These are phyloP conservation scores for Diversispora epigaea DNA, from an alignment of 192 early-diverging fungal genomes.

Conservation along the genomic window DNA sequence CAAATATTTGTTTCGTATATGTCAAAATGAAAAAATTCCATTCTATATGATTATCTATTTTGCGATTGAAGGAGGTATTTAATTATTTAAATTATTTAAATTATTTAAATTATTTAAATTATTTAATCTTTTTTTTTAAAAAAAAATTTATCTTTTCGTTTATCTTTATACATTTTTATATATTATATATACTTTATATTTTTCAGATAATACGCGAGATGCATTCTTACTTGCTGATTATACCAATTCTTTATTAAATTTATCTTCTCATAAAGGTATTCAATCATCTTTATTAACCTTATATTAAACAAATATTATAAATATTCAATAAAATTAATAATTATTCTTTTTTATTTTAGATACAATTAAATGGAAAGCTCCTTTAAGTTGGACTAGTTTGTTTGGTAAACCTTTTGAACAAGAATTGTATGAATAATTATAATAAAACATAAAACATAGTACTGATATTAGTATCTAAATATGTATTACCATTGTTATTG, in stretches of 20 bases:
- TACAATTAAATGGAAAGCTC: slow-evolving; percentile 44
- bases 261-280: slow-evolving; percentile 30
- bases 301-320: not conserved
- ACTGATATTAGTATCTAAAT: not conserved
- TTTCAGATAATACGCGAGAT: slow-evolving; percentile 64
- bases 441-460: not conserved
- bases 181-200: too few species aligned
- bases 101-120: too few species aligned
- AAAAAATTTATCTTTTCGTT: not conserved
- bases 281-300: not conserved
- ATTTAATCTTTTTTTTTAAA: not conserved
- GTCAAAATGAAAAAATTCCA: slow-evolving; percentile 43
- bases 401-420: slow-evolving; percentile 54
- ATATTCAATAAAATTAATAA: not conserved
- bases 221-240: slow-evolving; percentile 62
- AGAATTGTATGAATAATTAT: slow-evolving; percentile 48
- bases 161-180: not conserved
- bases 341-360: slow-evolving; percentile 8
- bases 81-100: too few species aligned
- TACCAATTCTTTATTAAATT: slow-evolving; percentile 36
- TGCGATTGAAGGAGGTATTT: slow-evolving; percentile 67
- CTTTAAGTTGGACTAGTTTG: slow-evolving; percentile 54
- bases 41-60: slow-evolving; percentile 55
- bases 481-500: not conserved
- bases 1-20: slow-evolving; percentile 49